These are phyloP conservation scores for Bothriochloa decipiens DNA, from an alignment of 176 grass and related monocot species.

Conservation along the genomic window DNA sequence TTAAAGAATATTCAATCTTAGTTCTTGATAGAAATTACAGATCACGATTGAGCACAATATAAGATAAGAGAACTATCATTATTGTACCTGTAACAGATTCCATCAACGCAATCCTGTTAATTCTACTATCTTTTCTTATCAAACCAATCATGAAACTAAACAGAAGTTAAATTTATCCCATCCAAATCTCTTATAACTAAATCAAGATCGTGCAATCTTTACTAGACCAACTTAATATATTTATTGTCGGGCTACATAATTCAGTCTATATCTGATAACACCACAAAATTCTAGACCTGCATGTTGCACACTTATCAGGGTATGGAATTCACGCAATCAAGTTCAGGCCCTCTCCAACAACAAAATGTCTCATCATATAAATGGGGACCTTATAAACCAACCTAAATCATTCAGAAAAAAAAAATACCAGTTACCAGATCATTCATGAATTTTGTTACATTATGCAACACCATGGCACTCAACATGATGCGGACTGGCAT, in stretches of 20 bases:
- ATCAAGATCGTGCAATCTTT: neutral
- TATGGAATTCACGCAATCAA: neutral
- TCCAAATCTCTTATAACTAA: neutral
- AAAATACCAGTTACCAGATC: neutral
- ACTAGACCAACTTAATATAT: neutral
- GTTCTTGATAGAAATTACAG: neutral
- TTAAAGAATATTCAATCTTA: neutral
- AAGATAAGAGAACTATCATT: neutral
- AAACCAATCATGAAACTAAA: conserved; percentile 21
- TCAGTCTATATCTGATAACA: neutral
- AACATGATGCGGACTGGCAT: conserved; percentile 18
- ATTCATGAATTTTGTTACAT: conserved; percentile 33
- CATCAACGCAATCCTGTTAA: neutral
- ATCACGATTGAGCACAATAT: neutral
- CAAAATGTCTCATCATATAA: neutral
- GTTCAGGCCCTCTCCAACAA: neutral
- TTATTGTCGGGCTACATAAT: neutral
- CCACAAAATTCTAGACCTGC: neutral
- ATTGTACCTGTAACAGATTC: neutral
- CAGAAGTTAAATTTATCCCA: neutral
- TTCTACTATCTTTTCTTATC: conserved; percentile 4
- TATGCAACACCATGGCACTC: conserved; percentile 25
- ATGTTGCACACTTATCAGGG: neutral
- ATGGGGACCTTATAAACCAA: conserved; percentile 7
- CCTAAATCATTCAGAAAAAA: conserved; percentile 5